A percentile compares a stretch with the other conserved stretches of the same genome.
Conservation (phyloP, 805 yeast species). For the Wickerhamomyces xylosicus region DNA sequence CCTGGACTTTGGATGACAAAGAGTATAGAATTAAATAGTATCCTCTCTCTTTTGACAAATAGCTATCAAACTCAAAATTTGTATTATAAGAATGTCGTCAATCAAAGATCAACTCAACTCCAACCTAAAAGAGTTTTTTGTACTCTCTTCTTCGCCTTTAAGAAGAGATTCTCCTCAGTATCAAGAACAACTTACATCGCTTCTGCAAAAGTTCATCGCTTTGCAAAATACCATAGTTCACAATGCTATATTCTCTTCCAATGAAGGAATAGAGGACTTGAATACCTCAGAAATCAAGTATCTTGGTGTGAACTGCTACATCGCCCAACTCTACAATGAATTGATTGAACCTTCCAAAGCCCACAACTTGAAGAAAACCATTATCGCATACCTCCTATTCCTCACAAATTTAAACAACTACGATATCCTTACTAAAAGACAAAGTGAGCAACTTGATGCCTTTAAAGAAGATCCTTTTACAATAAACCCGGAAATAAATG, state of each 20-base stretch:
- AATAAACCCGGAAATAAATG: conserved; percentile 21
- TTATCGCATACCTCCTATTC: conserved; percentile 34
- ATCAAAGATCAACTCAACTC: not conserved
- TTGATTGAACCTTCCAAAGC: conserved; percentile 19
- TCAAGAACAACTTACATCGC: conserved; percentile 26
- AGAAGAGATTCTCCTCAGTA: conserved; percentile 33
- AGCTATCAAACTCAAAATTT: no score
- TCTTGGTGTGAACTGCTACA: conserved; percentile 45
- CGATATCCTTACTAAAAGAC: conserved; percentile 28
- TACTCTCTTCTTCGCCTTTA: conserved; percentile 7
- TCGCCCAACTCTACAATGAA: conserved; percentile 31
- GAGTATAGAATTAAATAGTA: no score
- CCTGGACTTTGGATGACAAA: no score
- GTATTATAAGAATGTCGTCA: not conserved
- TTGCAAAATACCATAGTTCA: conserved; percentile 33
- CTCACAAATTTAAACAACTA: conserved; percentile 35
- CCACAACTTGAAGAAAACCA: conserved; percentile 29
- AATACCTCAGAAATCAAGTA: conserved; percentile 53
- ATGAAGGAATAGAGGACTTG: conserved; percentile 64
- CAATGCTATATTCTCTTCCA: conserved; percentile 56
- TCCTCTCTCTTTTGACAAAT: no score
- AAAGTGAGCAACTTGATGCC: conserved; percentile 27
- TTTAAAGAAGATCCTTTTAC: conserved; percentile 23
- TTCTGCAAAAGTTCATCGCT: conserved; percentile 33
- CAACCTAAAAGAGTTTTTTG: not conserved